Conservation (phyloP, 192 early-diverging fungal genomes). For the Spizellomyces sp. region DNA sequence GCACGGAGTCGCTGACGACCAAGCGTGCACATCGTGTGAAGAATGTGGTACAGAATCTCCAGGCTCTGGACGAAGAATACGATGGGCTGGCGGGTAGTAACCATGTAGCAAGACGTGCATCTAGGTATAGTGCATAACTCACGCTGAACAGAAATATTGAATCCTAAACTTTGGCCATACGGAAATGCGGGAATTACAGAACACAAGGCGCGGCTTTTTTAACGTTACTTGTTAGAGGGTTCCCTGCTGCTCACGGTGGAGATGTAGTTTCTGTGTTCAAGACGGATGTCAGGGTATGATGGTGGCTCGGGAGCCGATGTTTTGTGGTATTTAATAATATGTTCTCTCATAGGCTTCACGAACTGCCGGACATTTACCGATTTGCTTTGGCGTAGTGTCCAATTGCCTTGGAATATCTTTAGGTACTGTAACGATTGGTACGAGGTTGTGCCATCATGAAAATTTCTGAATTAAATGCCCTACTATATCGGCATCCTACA, state of each 20-base stretch:
- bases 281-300: constrained; percentile 22
- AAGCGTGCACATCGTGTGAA: too few relatives aligned
- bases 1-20: neutral
- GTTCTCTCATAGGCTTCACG: constrained; percentile 1
- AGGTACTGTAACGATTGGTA: constrained; percentile 40
- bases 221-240: constrained; percentile 64
- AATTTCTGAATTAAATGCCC: too few relatives aligned
- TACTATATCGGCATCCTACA: constrained; percentile 1
- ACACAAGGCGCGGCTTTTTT: constrained; percentile 70
- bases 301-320: neutral
- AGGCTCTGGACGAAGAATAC: constrained; percentile 23
- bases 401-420: constrained; percentile 52
- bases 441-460: neutral
- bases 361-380: constrained; percentile 73
- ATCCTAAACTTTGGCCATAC: neutral
- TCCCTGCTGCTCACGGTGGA: constrained; percentile 36
- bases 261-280: constrained; percentile 20
- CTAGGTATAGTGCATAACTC: constrained; percentile 26
- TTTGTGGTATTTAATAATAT: neutral
- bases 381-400: constrained; percentile 78
- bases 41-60: neutral
- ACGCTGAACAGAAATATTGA: neutral
- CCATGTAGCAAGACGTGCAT: constrained; percentile 67
- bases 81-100: constrained; percentile 42
- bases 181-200: too few relatives aligned